Evolutionary conservation across 1,139 yeast genomes (phyloP).

Genomic region (Casaregolazyma suthepensis): DNA sequence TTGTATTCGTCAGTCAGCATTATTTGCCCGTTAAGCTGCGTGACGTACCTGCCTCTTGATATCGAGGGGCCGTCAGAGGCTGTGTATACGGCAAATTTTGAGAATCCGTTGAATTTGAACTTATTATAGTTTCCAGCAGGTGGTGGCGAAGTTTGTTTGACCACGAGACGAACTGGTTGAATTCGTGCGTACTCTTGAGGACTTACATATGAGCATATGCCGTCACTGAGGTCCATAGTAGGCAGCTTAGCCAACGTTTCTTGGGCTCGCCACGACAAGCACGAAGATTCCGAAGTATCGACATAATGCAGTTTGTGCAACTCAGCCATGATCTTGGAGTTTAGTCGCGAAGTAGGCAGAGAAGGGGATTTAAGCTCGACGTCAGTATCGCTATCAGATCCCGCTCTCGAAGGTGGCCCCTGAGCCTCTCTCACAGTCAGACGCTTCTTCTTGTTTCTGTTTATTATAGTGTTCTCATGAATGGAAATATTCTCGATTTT

Average conservation of each 20-base stretch:
- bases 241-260: constrained; percentile 14
- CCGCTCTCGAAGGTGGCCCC: constrained; percentile 9
- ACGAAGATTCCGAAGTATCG: constrained; percentile 11
- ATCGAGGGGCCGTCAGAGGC: constrained; percentile 25
- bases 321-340: constrained; percentile 8
- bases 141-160: constrained; percentile 30
- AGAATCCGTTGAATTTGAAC: constrained; percentile 65
- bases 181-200: constrained; percentile 23
- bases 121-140: constrained; percentile 45
- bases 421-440: constrained; percentile 17
- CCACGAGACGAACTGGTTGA: constrained; percentile 26
- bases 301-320: constrained; percentile 23
- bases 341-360: neutral
- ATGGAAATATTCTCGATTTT: constrained; percentile 6
- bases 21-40: constrained; percentile 70
- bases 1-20: constrained; percentile 59
- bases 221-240: constrained; percentile 17
- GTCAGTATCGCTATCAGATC: constrained; percentile 13
- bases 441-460: constrained; percentile 13
- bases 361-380: constrained; percentile 1
- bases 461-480: neutral
- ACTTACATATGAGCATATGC: constrained; percentile 18
- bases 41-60: constrained; percentile 48
- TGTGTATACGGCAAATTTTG: constrained; percentile 60
- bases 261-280: constrained; percentile 9